Conservation (phyloP, 257 asterid genomes). For the Solanum rostratum region DNA sequence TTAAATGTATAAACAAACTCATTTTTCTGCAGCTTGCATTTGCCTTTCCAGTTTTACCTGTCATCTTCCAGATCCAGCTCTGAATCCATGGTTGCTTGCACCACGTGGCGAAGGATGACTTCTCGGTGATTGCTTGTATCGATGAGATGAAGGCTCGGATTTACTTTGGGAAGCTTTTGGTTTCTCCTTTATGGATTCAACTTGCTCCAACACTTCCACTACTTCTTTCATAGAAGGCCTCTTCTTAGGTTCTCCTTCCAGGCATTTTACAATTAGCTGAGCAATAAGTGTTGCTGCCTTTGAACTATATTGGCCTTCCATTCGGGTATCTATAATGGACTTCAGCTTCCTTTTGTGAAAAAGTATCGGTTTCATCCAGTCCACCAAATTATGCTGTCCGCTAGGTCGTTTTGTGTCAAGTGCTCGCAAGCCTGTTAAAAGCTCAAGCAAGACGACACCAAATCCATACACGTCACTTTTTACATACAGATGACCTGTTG, state of each 20-base stretch:
- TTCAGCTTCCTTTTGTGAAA: conserved; percentile 16
- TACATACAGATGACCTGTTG: conserved; percentile 33
- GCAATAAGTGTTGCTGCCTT: conserved; percentile 21
- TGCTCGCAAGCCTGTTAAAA: conserved; percentile 31
- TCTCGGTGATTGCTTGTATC: background rate
- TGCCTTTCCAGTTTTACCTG: background rate
- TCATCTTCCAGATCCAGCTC: conserved; percentile 14
- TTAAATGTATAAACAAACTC: background rate
- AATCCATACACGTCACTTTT: conserved; percentile 42
- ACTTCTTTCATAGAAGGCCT: conserved; percentile 42
- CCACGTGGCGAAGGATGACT: conserved; percentile 8
- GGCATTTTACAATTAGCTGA: conserved; percentile 29
- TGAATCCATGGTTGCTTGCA: background rate
- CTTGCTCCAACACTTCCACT: conserved; percentile 26
- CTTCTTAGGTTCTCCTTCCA: conserved; percentile 24
- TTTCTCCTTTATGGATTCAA: conserved; percentile 14
- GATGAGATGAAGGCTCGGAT: conserved; percentile 3
- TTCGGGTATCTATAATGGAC: conserved; percentile 28
- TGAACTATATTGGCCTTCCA: conserved; percentile 25
- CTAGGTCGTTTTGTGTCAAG: conserved; percentile 24
- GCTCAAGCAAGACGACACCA: conserved; percentile 37
- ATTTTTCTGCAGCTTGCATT: background rate
- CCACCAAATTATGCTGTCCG: conserved; percentile 22
- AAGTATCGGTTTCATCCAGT: conserved; percentile 21
- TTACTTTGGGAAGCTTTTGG: conserved; percentile 6